Evolutionary conservation across 306 rosid genomes (phyloP).

Genomic region (Styphnolobium japonicum): DNA sequence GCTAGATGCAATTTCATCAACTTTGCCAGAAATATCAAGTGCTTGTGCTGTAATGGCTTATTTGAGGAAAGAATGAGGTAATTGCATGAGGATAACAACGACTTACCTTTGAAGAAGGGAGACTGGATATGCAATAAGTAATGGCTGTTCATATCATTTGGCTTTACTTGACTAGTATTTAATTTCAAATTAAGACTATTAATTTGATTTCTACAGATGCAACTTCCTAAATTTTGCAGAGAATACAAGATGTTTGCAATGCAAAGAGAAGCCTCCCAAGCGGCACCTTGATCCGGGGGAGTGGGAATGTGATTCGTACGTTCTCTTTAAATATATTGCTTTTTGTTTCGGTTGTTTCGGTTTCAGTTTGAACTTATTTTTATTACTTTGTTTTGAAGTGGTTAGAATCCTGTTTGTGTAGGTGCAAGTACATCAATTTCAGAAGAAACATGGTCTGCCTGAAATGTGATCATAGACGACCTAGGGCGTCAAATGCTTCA

Average conservation of each 20-base stretch:
- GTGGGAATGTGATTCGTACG: conserved; percentile 94
- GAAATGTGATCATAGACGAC: conserved; percentile 76
- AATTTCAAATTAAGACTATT: conserved; percentile 19
- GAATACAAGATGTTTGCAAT: conserved; percentile 75
- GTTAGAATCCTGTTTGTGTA: conserved; percentile 24
- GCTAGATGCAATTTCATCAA: conserved; percentile 71
- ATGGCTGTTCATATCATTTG: conserved; percentile 30
- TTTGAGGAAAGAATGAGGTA: conserved; percentile 52
- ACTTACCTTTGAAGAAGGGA: conserved; percentile 81
- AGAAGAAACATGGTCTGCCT: conserved; percentile 82
- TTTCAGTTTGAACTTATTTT: not conserved
- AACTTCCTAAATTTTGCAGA: conserved; percentile 80
- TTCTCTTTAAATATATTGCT: not conserved
- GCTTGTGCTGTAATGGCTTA: conserved; percentile 64
- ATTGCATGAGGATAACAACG: conserved; percentile 48
- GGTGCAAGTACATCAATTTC: conserved; percentile 87
- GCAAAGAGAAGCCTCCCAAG: conserved; percentile 80
- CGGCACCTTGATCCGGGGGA: conserved; percentile 78
- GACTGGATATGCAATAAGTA: conserved; percentile 85
- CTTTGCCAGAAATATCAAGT: conserved; percentile 73
- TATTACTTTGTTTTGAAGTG: not conserved
- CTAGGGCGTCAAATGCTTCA: conserved; percentile 43
- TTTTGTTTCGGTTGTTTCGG: not conserved
- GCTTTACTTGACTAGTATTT: conserved; percentile 10
- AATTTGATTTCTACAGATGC: conserved; percentile 55